Conservation (phyloP, 2,329 filamentous ascomycete species). For the Aquanectria penicillioides region DNA sequence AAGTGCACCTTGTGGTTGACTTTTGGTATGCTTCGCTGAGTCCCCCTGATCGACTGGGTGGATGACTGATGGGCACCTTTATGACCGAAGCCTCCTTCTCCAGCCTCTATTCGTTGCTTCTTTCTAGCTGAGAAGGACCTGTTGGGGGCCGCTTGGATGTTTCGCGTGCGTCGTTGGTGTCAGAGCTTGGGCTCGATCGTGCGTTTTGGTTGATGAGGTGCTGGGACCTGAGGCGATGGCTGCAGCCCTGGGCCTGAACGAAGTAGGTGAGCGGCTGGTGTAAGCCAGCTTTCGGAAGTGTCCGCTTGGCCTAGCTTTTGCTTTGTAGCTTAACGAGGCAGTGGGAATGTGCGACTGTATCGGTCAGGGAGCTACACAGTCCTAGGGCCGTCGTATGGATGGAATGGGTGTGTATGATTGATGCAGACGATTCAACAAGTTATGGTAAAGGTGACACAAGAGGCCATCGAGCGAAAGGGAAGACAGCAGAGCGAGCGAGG, state of each 20-base stretch:
- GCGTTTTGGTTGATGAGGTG: constrained; percentile 18
- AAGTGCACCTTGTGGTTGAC: not conserved
- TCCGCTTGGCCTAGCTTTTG: not conserved
- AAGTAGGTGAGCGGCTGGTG: constrained; percentile 16
- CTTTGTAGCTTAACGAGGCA: not conserved
- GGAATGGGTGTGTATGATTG: not conserved
- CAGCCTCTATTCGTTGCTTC: constrained; percentile 2
- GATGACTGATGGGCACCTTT: not conserved
- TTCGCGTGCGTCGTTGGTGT: constrained; percentile 13
- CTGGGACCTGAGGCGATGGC: constrained; percentile 20
- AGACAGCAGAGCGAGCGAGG: not conserved
- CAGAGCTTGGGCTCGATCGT: constrained; percentile 18
- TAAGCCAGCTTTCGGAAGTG: constrained; percentile 27
- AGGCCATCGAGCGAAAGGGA: not conserved
- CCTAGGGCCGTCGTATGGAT: not conserved
- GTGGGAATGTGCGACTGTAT: not conserved
- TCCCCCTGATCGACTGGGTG: not conserved
- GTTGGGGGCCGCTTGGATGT: constrained; percentile 2
- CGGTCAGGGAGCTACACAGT: not conserved
- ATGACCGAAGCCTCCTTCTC: not conserved
- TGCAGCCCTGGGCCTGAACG: constrained; percentile 12
- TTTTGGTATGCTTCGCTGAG: not conserved
- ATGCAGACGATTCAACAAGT: not conserved
- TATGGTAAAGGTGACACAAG: not conserved
- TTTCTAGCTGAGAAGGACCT: not conserved